A percentile compares a stretch with the other conserved stretches of the same genome.
phyloP scores from a whole-genome alignment of 2,329 filamentous ascomycete genomes.

The Westerdykella ornata region DNA sequence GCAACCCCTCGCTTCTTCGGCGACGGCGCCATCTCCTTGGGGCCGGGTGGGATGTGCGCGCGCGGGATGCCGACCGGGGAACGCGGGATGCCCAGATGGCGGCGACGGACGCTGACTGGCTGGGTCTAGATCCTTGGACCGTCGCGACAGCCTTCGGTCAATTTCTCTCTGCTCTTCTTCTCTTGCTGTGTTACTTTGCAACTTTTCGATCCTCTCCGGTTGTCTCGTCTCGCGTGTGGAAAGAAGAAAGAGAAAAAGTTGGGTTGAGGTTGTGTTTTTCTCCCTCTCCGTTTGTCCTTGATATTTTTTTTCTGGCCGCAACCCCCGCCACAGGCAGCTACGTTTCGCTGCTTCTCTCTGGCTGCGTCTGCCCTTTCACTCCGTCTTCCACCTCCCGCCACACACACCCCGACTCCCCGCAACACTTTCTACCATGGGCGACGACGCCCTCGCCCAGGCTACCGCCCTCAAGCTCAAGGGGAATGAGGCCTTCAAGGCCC shows the following conservation, averaged over 20 bases:
- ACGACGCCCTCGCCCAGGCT: conserved; percentile 56
- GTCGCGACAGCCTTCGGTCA: no score
- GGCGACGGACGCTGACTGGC: not conserved
- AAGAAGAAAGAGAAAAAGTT: no score
- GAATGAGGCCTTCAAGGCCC: conserved; percentile 82
- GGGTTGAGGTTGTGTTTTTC: no score
- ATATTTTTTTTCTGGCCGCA: not conserved
- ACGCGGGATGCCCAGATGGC: conserved; percentile 6
- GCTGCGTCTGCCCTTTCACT: not conserved
- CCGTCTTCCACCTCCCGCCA: conserved; percentile 11
- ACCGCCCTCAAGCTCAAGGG: conserved; percentile 84
- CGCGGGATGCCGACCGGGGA: no score
- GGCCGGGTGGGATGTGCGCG: no score
- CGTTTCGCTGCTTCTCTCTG: not conserved
- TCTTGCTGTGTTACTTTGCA: no score
- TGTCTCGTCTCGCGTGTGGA: no score
- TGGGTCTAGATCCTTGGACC: no score
- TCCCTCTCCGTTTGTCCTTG: no score
- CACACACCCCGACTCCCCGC: conserved; percentile 9
- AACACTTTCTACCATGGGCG: conserved; percentile 27
- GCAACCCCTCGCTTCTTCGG: conserved; percentile 13
- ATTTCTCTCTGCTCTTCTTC: no score
- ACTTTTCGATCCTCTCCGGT: no score
- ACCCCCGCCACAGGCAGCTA: not conserved
- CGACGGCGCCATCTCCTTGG: conserved; percentile 14